These are phyloP conservation scores for Pezizomycotina sp. DNA, from an alignment of 2,329 filamentous ascomycete species.

Conservation along the genomic window DNA sequence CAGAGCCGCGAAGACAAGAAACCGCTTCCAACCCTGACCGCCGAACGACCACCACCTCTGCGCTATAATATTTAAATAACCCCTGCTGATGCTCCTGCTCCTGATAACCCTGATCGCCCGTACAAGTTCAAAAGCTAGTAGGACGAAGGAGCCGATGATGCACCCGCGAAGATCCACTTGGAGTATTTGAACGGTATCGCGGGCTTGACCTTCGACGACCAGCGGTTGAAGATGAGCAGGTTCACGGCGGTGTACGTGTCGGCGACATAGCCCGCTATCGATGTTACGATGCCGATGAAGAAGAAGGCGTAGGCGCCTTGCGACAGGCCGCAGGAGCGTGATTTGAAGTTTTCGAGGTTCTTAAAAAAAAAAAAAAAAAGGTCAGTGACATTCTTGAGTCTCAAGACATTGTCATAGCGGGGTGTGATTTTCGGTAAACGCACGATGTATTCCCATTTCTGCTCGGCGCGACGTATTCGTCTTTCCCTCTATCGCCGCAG, in stretches of 20 bases:
- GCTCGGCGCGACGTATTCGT: slow-evolving; percentile 8
- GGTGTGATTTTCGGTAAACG: background rate
- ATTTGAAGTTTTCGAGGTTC: slow-evolving; percentile 18
- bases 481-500: slow-evolving; percentile 11
- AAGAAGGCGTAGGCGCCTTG: slow-evolving; percentile 17
- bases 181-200: slow-evolving; percentile 59
- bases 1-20: slow-evolving; percentile 78
- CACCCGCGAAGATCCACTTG: slow-evolving; percentile 91
- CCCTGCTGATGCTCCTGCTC: slow-evolving; percentile 73
- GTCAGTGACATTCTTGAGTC: background rate
- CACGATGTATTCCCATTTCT: slow-evolving; percentile 20
- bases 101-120: slow-evolving; percentile 66
- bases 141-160: slow-evolving; percentile 77
- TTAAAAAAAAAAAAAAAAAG: background rate
- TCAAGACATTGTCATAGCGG: background rate
- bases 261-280: slow-evolving; percentile 11
- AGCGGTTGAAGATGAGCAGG: slow-evolving; percentile 71
- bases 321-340: slow-evolving; percentile 17
- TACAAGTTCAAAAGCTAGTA: slow-evolving; percentile 64
- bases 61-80: slow-evolving; percentile 76
- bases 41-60: slow-evolving; percentile 64
- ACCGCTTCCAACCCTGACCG: slow-evolving; percentile 70
- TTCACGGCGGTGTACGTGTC: slow-evolving; percentile 72
- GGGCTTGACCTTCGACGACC: slow-evolving; percentile 70
- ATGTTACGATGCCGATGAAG: slow-evolving; percentile 15